Base-by-base conservation (phyloP, 208 protist genomes). In the Crithidia thermophila region DNA sequence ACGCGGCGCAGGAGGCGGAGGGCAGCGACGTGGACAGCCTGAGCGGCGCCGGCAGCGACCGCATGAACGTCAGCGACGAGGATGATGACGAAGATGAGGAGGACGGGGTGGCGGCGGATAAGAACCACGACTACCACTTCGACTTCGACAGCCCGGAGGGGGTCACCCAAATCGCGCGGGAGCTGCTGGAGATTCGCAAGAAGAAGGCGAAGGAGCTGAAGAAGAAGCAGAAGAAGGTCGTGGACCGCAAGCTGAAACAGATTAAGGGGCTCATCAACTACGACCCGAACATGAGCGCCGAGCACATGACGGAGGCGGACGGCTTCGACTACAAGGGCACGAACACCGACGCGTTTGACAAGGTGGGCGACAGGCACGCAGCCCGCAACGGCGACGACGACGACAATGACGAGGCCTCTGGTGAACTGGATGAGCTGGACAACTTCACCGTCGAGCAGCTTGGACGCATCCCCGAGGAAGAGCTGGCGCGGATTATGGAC, bases 251-350 rank as follows among this genome's bases (percentile, higher is more conserved):
- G 79, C 80, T 95, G 40, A 93, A 97, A 63, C 86, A 97, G 64
- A 94, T 96, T 47, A 88, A 94, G n/a, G 85, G 89, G 7, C 82
- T 98, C 11, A 93, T 96, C 68, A 97, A 97, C 86, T 94, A 91
- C 61, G 90, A 98, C 69, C 89, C 93, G n/a, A 86, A 79, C 63
- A 67, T 77, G 43, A 87, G 72, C 49, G 78, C 78, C 21, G 87
- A 95, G 36, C 86, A 93, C 52, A 69, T 84, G 68, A 81, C 79
- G 34, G 87, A 97, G 46, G 66, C 60, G 11, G 85, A 88, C 64
- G 83, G 75, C 46, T 88, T 95, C 58, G 68, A 75, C 28, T 75
- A 69, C 61, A 51, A 37, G 39, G 69, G 57, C 66, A 60, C 66
- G 33, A 46, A 40, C 60, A 67, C 55, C 0, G 60, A 59, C 36